These are phyloP conservation scores for Xanthoparmelia taractica DNA, from an alignment of 495 filamentous ascomycete species.

Conservation along the genomic window DNA sequence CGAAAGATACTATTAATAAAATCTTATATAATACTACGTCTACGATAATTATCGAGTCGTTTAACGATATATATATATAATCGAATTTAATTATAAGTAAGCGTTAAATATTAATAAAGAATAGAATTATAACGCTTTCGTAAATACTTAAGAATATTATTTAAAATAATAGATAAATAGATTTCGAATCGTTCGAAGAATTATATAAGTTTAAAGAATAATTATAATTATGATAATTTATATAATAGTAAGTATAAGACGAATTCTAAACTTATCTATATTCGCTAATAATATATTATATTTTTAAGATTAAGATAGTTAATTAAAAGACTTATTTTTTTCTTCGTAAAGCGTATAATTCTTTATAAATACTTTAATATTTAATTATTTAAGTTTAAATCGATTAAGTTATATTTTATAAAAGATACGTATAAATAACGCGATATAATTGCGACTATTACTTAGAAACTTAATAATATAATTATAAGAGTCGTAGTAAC, in stretches of 20 bases:
- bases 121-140: no score
- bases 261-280: not conserved
- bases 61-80: not conserved
- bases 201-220: not conserved
- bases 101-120: no score
- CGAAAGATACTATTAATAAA: not conserved
- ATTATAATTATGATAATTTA: not conserved
- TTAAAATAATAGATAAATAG: not conserved
- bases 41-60: not conserved
- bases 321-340: not conserved
- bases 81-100: not conserved
- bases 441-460: no score
- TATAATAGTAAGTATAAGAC: not conserved
- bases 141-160: not conserved
- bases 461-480: no score
- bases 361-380: no score
- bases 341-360: no score
- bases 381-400: not conserved
- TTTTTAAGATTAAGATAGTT: not conserved
- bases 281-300: not conserved
- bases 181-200: not conserved
- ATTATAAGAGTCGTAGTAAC: no score
- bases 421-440: not conserved
- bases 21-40: not conserved
- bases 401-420: not conserved